Base-by-base conservation (phyloP, 108 stramenopile species). In the Fragilaria radians region DNA sequence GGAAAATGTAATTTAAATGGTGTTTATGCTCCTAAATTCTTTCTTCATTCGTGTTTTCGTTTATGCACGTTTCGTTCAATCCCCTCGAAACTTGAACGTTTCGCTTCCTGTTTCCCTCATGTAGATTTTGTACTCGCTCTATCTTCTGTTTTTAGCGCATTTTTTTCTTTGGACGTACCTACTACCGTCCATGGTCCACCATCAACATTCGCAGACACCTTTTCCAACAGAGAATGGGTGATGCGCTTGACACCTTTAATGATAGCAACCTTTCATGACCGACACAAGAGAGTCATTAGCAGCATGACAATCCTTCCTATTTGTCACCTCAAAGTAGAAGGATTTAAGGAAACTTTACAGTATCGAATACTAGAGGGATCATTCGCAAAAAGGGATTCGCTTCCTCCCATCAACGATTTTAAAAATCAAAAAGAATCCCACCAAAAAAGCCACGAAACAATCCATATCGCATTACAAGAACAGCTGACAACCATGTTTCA, bases 401-500 rank as follows among this genome's bases (percentile, higher is more conserved):
- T 42, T 42, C 7, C 36, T 11, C 14, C 14, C 36, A 11, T 14
- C 36, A 11, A 7, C 36, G 7, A 42, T 42, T 42, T 42, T 42
- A 11, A 42, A 14, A 42, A 11, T 42, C 36, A 42, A 14, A 42
- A 7, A 14, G 7, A 7, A 42, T 11, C 36, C 14, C 36, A 42
- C 36, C 7, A 42, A 14, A 14, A 42, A 14, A 42, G 36, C n/a
- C n/a, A n/a, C n/a, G n/a, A n/a, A n/a, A 57, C 55, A 1, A 7
- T 57, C 18, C 55, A 57, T 22, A 72, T 36, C 49, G 64, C 32
- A 45, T 52, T 71, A 17, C 70, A 75, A 49, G 80, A 78, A 56
- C 73, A 74, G 34, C 57, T 77, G 47, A 64, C 71, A 5, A 68
- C 67, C 52, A 27, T 65, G 5, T 78, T 69, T 61, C 76, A 82